A percentile compares a stretch with the other conserved stretches of the same genome.
Evolutionary conservation across 2,329 filamentous ascomycete species (phyloP).

Genomic region (Fusarium algeriense): DNA sequence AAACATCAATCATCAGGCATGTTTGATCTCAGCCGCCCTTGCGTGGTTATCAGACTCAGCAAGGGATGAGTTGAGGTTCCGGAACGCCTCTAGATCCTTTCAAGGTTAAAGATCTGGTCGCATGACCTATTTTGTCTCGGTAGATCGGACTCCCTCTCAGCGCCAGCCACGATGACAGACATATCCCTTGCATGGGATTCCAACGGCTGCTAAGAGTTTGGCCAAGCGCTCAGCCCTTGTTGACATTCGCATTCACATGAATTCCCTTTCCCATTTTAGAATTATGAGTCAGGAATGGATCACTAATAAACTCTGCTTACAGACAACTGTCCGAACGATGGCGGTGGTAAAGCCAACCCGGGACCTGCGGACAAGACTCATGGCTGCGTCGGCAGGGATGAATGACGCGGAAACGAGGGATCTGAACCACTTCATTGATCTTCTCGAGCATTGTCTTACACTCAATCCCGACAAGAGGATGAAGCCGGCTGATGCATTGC

Average conservation of each 20-base stretch:
- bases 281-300: conserved; percentile 17
- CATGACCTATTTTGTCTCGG: conserved; percentile 37
- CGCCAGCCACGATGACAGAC: conserved; percentile 35
- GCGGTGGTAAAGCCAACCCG: conserved; percentile 80
- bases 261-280: conserved; percentile 29
- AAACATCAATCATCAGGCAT: conserved; percentile 19
- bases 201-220: conserved; percentile 32
- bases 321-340: conserved; percentile 77
- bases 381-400: conserved; percentile 80
- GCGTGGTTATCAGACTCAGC: conserved; percentile 25
- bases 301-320: conserved; percentile 41
- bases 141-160: conserved; percentile 33
- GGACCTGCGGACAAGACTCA: conserved; percentile 84
- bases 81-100: conserved; percentile 31
- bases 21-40: conserved; percentile 35
- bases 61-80: conserved; percentile 24
- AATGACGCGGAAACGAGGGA: conserved; percentile 80
- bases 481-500: conserved; percentile 85
- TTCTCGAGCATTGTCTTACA: conserved; percentile 88
- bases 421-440: conserved; percentile 84
- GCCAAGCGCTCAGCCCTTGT: conserved; percentile 34
- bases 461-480: conserved; percentile 94
- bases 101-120: conserved; percentile 33
- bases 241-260: conserved; percentile 17
- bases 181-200: conserved; percentile 40